Base-by-base conservation (phyloP, 306 rosid genomes). In the Fagus sylvatica region DNA sequence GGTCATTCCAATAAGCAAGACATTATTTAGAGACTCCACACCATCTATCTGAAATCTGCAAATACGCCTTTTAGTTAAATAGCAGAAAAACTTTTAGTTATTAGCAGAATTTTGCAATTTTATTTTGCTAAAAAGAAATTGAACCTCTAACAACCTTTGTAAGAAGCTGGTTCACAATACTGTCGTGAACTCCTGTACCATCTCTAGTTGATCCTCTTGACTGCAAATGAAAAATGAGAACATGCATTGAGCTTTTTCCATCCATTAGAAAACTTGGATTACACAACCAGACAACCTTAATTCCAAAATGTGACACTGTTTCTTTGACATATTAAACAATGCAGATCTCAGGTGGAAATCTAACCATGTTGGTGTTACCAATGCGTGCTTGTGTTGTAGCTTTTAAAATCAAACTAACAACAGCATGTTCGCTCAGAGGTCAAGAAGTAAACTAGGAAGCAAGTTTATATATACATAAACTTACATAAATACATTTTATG, bases 21-120 rank as follows among this genome's bases (percentile, higher is more conserved):
- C 98, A 93, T 96, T 96, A 78, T 96, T 96, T 61, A 96, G 83
- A 12, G 99, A 91, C 79, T 96, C 99, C 80, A 96, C 99, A 55
- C 99, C 99, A 91, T 96, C 99, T 77, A 96, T 96, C 99, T 96
- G 91, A 74, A 86, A 81, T n/a, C n/a, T n/a, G n/a, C n/a, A n/a
- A n/a, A n/a, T n/a, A n/a, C n/a, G n/a, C n/a, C n/a, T n/a, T n/a
- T n/a, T n/a, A n/a, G n/a, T n/a, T n/a, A n/a, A n/a, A n/a, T n/a
- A 84, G 76, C 72, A 85, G 69, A 65, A 65, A 60, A 62, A 62
- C 64, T 79, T 48, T 82, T 28, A 79, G 82, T 66, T 43, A 57
- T 65, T 13, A 57, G 66, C 37, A 42, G 69, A 60, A 48, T 53
- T 60, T 51, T 65, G 41, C 54, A 22, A 39, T 33, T 82, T 74